phyloP scores from a whole-genome alignment of 2,329 filamentous ascomycete species.

The Exserohilum turcica region DNA sequence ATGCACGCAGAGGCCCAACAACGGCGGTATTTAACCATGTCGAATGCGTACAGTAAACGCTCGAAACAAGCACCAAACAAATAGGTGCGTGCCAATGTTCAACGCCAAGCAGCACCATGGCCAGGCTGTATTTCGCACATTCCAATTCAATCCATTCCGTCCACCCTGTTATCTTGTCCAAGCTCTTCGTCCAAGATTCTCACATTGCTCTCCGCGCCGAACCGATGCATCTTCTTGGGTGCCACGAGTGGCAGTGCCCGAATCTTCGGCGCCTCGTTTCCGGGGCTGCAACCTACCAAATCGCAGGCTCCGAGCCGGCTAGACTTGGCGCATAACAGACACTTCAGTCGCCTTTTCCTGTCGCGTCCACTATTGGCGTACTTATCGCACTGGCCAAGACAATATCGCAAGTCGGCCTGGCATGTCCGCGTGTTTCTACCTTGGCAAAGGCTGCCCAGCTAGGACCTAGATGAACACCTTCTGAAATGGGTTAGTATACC shows the following conservation, averaged over 20 bases:
- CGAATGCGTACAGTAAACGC: not conserved
- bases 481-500: constrained; percentile 9
- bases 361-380: not conserved
- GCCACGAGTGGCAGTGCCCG: not conserved
- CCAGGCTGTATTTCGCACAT: constrained; percentile 5
- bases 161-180: constrained; percentile 8
- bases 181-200: not conserved
- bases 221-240: not conserved
- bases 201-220: constrained; percentile 5
- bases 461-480: constrained; percentile 9
- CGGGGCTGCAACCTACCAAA: not conserved
- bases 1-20: not conserved
- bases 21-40: not conserved
- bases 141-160: not conserved
- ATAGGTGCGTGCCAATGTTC: not conserved
- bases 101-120: constrained; percentile 4
- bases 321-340: not conserved
- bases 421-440: not conserved
- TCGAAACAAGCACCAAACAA: not conserved
- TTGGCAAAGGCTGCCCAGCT: constrained; percentile 3
- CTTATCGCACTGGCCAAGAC: not conserved
- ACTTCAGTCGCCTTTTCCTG: not conserved
- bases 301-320: not conserved
- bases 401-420: not conserved
- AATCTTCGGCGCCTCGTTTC: not conserved